These are phyloP conservation scores for Daedaleopsis nitida DNA, from an alignment of 768 basidiomycete genomes.

Conservation along the genomic window DNA sequence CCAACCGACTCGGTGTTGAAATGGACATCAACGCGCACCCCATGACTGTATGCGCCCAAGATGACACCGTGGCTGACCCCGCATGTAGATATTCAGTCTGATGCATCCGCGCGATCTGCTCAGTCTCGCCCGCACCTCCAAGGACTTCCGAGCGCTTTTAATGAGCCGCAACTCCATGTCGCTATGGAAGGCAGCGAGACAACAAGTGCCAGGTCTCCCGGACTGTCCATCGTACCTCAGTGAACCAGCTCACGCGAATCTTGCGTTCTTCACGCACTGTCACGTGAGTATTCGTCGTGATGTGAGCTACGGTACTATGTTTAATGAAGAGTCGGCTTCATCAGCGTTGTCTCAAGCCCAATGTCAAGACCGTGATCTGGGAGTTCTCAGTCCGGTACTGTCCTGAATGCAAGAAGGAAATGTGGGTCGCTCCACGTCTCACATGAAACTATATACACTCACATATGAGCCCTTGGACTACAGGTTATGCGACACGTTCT, in stretches of 20 bases:
- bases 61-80: too few species aligned
- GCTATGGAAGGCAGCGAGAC: conserved; percentile 14
- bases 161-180: neutral
- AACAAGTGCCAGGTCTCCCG: conserved; percentile 7
- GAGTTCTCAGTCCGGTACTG: neutral
- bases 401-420: neutral
- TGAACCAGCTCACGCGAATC: conserved; percentile 18
- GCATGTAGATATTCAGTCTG: neutral
- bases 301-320: neutral
- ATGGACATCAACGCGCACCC: too few species aligned
- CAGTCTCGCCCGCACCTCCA: neutral
- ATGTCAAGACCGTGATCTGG: neutral
- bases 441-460: too few species aligned
- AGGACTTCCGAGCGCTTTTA: neutral
- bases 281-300: conserved; percentile 2
- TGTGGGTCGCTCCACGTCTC: neutral
- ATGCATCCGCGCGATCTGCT: conserved; percentile 2
- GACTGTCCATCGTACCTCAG: conserved; percentile 13
- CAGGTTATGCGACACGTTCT: too few species aligned
- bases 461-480: too few species aligned
- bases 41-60: too few species aligned
- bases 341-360: neutral
- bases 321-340: too few species aligned
- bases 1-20: too few species aligned
- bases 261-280: conserved; percentile 12